A percentile compares a stretch with the other conserved stretches of the same genome.
phyloP scores from a whole-genome alignment of 1,139 yeast genomes.

The Kodamaea sp. region DNA sequence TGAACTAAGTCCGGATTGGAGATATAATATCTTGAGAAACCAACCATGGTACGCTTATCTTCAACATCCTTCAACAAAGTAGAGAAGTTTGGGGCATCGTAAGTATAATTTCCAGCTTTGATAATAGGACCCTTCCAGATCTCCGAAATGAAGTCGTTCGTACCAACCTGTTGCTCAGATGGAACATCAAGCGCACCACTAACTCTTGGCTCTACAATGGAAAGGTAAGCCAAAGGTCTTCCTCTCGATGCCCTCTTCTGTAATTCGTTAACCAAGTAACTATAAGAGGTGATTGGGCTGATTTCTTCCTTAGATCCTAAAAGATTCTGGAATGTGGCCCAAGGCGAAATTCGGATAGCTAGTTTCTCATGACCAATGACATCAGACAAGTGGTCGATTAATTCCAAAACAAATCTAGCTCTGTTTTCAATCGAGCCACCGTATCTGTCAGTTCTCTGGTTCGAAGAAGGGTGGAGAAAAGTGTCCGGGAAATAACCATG shows the following conservation, averaged over 20 bases:
- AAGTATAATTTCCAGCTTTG: conserved; percentile 13
- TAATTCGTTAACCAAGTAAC: conserved; percentile 34
- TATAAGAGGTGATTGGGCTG: conserved; percentile 28
- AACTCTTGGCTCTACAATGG: conserved; percentile 15
- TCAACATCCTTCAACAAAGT: conserved; percentile 17
- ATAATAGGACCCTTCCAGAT: conserved; percentile 18
- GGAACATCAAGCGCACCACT: conserved; percentile 13
- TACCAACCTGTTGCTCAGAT: conserved; percentile 7
- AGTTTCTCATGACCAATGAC: conserved; percentile 52
- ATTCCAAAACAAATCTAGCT: conserved; percentile 14
- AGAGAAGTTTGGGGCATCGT: conserved; percentile 11
- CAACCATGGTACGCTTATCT: conserved; percentile 35
- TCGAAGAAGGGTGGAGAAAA: conserved; percentile 14
- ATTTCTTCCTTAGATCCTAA: conserved; percentile 24
- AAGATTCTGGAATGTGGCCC: conserved; percentile 43
- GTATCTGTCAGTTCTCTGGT: conserved; percentile 18
- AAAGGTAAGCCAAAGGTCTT: conserved; percentile 24
- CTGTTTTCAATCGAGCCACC: conserved; percentile 21
- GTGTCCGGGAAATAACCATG: conserved; percentile 18
- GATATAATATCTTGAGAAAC: conserved; percentile 23
- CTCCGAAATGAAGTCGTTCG: conserved; percentile 10
- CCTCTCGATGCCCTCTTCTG: conserved; percentile 42
- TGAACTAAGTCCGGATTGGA: conserved; percentile 19
- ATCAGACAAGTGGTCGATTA: conserved; percentile 28
- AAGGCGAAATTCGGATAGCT: conserved; percentile 66